A percentile compares a stretch with the other conserved stretches of the same genome.
phyloP scores from a whole-genome alignment of 192 early-diverging fungal species.

The Coemansia sp. region DNA sequence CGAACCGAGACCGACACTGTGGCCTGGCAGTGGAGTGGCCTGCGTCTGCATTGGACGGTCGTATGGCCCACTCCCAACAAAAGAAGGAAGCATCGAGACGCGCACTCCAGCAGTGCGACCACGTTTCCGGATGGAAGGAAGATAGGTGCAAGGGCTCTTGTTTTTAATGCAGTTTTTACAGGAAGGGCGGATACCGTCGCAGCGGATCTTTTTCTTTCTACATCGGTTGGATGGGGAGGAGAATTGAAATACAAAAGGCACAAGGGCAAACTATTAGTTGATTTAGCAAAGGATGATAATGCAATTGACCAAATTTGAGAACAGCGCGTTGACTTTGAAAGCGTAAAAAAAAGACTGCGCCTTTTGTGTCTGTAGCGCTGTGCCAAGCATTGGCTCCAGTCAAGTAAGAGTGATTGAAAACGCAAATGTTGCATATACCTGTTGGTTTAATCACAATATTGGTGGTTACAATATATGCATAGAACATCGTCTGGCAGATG shows the following conservation, averaged over 20 bases:
- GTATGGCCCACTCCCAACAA: constrained; percentile 19
- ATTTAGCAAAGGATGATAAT: background rate
- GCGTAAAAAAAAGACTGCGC: background rate
- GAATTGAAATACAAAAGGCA: background rate
- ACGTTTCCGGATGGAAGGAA: constrained; percentile 41
- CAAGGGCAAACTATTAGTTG: constrained; percentile 2
- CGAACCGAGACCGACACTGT: background rate
- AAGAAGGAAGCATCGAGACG: constrained; percentile 23
- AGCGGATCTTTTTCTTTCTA: constrained; percentile 55
- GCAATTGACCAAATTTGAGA: background rate
- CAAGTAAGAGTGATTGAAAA: background rate
- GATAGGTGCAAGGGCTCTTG: constrained; percentile 42
- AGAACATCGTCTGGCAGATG: background rate
- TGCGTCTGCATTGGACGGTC: constrained; percentile 30
- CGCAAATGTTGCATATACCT: background rate
- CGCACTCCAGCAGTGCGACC: constrained; percentile 42
- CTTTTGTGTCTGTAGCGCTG: background rate
- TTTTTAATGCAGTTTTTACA: constrained; percentile 54
- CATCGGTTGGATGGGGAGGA: background rate
- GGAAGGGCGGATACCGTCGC: constrained; percentile 52
- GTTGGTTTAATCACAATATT: background rate
- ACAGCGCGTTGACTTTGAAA: background rate
- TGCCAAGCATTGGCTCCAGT: background rate
- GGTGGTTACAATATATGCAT: background rate
- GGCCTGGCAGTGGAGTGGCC: constrained; percentile 10